Evolutionary conservation across 2,329 filamentous ascomycete genomes (phyloP).

Genomic region (Alternaria rosae): DNA sequence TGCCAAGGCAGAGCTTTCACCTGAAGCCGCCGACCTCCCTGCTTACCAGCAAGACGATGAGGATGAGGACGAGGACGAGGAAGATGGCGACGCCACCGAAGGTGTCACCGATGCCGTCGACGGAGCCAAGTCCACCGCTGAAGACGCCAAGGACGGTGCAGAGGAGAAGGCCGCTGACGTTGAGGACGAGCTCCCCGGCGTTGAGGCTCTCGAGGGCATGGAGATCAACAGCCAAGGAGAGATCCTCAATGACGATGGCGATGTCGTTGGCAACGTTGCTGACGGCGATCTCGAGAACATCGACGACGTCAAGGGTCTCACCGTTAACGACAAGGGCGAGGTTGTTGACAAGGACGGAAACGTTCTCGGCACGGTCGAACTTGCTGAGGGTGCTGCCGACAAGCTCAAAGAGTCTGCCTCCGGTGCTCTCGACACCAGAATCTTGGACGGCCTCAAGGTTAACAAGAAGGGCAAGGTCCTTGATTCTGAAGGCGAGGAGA

Average conservation of each 20-base stretch:
- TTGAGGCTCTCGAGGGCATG: constrained; percentile 61
- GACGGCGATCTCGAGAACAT: constrained; percentile 52
- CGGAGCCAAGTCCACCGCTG: constrained; percentile 42
- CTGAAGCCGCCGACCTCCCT: constrained; percentile 53
- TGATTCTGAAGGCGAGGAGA: constrained; percentile 59
- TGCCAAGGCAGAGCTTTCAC: constrained; percentile 60
- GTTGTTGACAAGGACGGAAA: constrained; percentile 61
- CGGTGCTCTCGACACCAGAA: constrained; percentile 55
- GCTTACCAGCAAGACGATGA: constrained; percentile 35
- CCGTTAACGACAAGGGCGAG: constrained; percentile 60
- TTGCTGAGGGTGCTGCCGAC: constrained; percentile 58
- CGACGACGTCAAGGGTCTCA: constrained; percentile 57
- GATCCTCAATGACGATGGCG: constrained; percentile 58
- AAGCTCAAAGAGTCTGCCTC: constrained; percentile 54
- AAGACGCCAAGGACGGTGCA: constrained; percentile 39
- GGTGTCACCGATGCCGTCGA: constrained; percentile 33
- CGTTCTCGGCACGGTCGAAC: constrained; percentile 59
- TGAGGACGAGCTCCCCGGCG: constrained; percentile 60
- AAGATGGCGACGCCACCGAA: constrained; percentile 32
- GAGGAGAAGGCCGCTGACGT: constrained; percentile 49
- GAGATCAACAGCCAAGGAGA: constrained; percentile 60
- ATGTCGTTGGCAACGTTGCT: constrained; percentile 58
- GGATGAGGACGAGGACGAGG: constrained; percentile 39
- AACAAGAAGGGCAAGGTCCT: constrained; percentile 65
- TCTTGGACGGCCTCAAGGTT: constrained; percentile 62